A percentile compares a stretch with the other conserved stretches of the same genome.
phyloP scores from a whole-genome alignment of 495 filamentous ascomycete genomes.

The Annulohypoxylon stygium region DNA sequence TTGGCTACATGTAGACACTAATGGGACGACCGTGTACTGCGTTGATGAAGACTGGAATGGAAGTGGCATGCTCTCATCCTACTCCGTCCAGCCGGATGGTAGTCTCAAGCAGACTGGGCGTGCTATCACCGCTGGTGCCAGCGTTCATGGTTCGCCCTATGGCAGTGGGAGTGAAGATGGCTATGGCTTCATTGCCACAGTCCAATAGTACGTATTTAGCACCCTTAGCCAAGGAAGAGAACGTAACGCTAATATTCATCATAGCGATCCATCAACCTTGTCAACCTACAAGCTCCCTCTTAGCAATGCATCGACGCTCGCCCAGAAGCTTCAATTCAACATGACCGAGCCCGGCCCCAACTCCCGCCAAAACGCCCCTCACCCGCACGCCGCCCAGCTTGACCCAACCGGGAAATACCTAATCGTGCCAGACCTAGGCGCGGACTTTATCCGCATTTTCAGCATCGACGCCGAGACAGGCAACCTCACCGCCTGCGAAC shows the following conservation, averaged over 20 bases:
- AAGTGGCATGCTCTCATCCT: slow-evolving; percentile 59
- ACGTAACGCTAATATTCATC: slow-evolving; percentile 29
- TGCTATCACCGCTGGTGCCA: slow-evolving; percentile 54
- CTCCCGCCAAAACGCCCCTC: slow-evolving; percentile 74
- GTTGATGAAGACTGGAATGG: slow-evolving; percentile 66
- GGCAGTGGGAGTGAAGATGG: slow-evolving; percentile 51
- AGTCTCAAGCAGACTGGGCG: slow-evolving; percentile 54
- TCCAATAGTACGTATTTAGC: slow-evolving; percentile 59
- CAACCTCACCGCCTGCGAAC: slow-evolving; percentile 53
- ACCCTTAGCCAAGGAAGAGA: background rate
- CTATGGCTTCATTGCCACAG: slow-evolving; percentile 59
- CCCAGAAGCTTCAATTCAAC: slow-evolving; percentile 69
- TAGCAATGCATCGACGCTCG: slow-evolving; percentile 31
- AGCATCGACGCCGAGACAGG: slow-evolving; percentile 62
- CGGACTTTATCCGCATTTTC: slow-evolving; percentile 75
- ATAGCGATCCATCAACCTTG: slow-evolving; percentile 58
- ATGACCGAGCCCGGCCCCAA: slow-evolving; percentile 63
- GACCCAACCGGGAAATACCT: slow-evolving; percentile 76
- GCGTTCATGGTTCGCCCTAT: slow-evolving; percentile 59
- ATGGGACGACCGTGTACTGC: slow-evolving; percentile 67
- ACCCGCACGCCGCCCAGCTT: slow-evolving; percentile 75
- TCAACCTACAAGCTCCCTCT: slow-evolving; percentile 58
- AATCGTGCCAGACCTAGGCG: slow-evolving; percentile 77
- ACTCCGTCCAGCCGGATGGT: slow-evolving; percentile 56
- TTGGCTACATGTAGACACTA: slow-evolving; percentile 67